A percentile compares a stretch with the other conserved stretches of the same genome.
These are phyloP conservation scores for Beta corolliflora DNA, from an alignment of 179 eudicot genomes.

Conservation along the genomic window DNA sequence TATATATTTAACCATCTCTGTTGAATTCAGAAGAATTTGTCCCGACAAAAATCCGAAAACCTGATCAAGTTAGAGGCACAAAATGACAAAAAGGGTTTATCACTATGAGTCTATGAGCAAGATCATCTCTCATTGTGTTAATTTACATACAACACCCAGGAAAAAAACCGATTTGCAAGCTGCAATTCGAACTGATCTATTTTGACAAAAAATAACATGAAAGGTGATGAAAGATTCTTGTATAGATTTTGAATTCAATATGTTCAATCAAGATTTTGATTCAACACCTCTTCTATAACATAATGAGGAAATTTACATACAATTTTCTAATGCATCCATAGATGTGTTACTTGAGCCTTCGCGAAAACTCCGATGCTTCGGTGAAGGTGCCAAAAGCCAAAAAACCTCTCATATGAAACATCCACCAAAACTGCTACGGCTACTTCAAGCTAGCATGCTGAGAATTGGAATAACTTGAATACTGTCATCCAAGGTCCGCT, in stretches of 20 bases:
- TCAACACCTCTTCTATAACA: not conserved
- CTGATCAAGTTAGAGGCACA: too few species aligned
- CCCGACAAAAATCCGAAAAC: too few species aligned
- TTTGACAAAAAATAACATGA: not conserved
- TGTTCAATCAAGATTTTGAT: not conserved
- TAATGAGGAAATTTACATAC: not conserved
- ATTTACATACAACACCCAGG: not conserved
- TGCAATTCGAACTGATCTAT: too few species aligned
- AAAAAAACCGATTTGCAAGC: too few species aligned
- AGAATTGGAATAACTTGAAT: not conserved
- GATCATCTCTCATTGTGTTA: not conserved
- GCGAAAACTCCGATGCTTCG: not conserved
- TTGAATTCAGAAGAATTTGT: too few species aligned
- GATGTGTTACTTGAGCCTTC: not conserved
- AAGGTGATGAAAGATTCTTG: not conserved
- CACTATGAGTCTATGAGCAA: too few species aligned
- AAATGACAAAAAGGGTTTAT: too few species aligned
- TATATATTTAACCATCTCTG: too few species aligned
- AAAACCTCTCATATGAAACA: not conserved
- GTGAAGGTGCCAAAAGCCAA: not conserved
- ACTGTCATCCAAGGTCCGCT: not conserved
- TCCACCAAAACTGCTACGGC: conserved; percentile 6
- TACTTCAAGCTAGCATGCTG: not conserved
- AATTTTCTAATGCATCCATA: not conserved
- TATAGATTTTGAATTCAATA: not conserved